Percentiles rank a stretch among this genome's conserved stretches.
Evolutionary conservation across 169 alveolate genomes (phyloP).

Genomic region (Cryptosporidium sp.): DNA sequence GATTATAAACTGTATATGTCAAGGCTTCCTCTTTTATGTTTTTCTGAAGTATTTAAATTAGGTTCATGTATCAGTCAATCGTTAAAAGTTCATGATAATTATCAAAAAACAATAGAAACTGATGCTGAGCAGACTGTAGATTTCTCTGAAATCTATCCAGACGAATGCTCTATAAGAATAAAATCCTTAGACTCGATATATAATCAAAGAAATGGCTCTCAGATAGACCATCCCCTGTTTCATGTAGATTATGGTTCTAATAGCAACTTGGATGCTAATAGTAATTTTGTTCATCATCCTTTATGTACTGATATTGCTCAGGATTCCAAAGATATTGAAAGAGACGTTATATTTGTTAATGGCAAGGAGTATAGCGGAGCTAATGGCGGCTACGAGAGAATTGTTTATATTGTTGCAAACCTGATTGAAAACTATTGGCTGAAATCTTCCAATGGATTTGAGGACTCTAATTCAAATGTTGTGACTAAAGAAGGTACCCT

Average conservation of each 20-base stretch:
- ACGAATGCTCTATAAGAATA: constrained; percentile 22
- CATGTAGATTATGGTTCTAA: constrained; percentile 1
- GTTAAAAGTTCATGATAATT: background rate
- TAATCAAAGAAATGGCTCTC: background rate
- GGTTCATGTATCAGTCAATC: constrained; percentile 37
- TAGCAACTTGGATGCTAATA: background rate
- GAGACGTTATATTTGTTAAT: constrained; percentile 60
- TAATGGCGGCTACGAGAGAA: constrained; percentile 55
- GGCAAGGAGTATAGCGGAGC: constrained; percentile 68
- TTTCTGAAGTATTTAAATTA: constrained; percentile 49
- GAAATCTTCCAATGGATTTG: background rate
- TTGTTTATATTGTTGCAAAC: constrained; percentile 28
- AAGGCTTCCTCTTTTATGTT: constrained; percentile 56
- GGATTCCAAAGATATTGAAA: constrained; percentile 69
- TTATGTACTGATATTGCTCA: constrained; percentile 72
- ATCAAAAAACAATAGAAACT: background rate
- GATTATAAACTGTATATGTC: constrained; percentile 48
- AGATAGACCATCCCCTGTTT: constrained; percentile 65
- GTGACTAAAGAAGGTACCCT: background rate
- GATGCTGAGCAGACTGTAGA: background rate
- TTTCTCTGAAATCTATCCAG: background rate
- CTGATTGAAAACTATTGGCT: constrained; percentile 59
- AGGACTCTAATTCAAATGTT: background rate
- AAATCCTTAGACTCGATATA: constrained; percentile 18
- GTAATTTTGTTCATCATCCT: constrained; percentile 21